Percentiles rank a stretch among this genome's conserved stretches.
Conservation (phyloP, 1,139 yeast genomes). For the Hemisphaericaspora subhashii region DNA sequence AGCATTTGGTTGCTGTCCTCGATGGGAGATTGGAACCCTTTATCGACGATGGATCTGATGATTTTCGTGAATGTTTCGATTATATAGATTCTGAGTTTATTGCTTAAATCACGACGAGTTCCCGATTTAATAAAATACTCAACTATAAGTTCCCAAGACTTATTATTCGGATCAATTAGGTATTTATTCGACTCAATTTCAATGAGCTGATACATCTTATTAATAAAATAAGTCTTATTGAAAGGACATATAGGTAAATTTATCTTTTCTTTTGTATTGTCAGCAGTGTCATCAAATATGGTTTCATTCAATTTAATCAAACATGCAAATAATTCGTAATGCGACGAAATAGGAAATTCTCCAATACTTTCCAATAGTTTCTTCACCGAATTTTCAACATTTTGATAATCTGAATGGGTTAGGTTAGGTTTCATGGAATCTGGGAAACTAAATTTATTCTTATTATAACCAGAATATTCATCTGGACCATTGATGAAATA, state of each 20-base stretch:
- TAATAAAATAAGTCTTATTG: conserved; percentile 42
- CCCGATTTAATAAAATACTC: conserved; percentile 42
- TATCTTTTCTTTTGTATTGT: conserved; percentile 10
- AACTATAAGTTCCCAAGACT: conserved; percentile 48
- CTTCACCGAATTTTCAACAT: conserved; percentile 55
- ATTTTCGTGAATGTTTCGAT: conserved; percentile 51
- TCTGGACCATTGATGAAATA: conserved; percentile 66
- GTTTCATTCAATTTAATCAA: conserved; percentile 23
- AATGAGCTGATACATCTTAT: conserved; percentile 44
- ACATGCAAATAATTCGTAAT: conserved; percentile 44
- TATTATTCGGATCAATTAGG: conserved; percentile 31
- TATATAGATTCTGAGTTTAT: conserved; percentile 47
- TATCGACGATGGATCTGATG: conserved; percentile 45
- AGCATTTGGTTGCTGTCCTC: conserved; percentile 13
- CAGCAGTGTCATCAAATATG: conserved; percentile 13
- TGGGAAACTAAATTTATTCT: conserved; percentile 18
- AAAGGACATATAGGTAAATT: conserved; percentile 32
- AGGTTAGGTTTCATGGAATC: conserved; percentile 28
- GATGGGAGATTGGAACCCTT: conserved; percentile 38
- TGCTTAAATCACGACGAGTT: conserved; percentile 36
- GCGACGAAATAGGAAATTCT: conserved; percentile 52
- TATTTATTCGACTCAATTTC: conserved; percentile 52
- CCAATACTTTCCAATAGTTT: conserved; percentile 64
- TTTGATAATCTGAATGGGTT: conserved; percentile 45
- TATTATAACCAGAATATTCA: conserved; percentile 28